These are phyloP conservation scores for Primulina huaijiensis DNA, from an alignment of 257 asterid species.

Conservation along the genomic window DNA sequence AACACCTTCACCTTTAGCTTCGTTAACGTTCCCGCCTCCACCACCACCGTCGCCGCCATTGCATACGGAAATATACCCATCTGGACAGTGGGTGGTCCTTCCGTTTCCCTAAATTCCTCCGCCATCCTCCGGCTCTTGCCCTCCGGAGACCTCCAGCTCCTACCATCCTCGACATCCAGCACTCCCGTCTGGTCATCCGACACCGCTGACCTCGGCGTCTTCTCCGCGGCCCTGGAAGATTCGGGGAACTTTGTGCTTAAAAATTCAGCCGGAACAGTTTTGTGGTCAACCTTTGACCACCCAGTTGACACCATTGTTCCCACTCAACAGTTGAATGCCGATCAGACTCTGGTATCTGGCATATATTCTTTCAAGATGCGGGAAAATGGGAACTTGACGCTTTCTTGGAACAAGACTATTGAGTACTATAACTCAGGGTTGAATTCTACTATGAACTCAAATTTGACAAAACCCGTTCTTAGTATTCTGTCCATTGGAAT, in stretches of 20 bases:
- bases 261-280: constrained; percentile 41
- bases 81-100: constrained; percentile 35
- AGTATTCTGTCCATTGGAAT: constrained; percentile 50
- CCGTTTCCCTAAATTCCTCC: constrained; percentile 30
- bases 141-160: constrained; percentile 56
- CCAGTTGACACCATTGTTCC: constrained; percentile 77
- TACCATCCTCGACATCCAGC: constrained; percentile 37
- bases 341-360: constrained; percentile 48
- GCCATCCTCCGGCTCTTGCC: constrained; percentile 43
- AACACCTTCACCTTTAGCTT: constrained; percentile 40
- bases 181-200: constrained; percentile 49
- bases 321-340: constrained; percentile 40
- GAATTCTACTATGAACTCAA: constrained; percentile 45
- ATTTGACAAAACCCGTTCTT: constrained; percentile 46
- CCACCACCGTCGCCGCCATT: constrained; percentile 40
- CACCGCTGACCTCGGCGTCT: constrained; percentile 38
- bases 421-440: constrained; percentile 62
- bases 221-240: constrained; percentile 40
- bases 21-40: constrained; percentile 27
- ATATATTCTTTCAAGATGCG: constrained; percentile 41
- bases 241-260: constrained; percentile 53
- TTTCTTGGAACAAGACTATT: constrained; percentile 52
- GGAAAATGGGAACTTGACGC: constrained; percentile 55
- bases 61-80: constrained; percentile 33
- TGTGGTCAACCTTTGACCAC: constrained; percentile 71